Percentiles rank a stretch among this genome's conserved stretches.
These are phyloP conservation scores for Suhomyces sp. DNA, from an alignment of 805 yeast species.

Conservation along the genomic window DNA sequence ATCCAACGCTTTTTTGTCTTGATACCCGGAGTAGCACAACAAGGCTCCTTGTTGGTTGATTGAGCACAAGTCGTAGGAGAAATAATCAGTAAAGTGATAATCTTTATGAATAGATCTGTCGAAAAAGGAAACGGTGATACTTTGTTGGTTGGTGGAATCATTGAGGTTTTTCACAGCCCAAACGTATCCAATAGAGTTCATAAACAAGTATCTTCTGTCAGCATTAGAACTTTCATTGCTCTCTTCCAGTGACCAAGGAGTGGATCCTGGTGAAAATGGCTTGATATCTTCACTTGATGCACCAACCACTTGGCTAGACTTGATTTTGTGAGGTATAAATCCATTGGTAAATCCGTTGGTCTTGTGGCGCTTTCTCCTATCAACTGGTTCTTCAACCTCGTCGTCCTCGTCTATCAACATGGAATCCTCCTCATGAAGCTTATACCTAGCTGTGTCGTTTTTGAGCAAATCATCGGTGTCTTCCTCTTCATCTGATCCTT, in stretches of 20 bases:
- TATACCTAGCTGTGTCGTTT: slow-evolving; percentile 15
- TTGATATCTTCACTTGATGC: slow-evolving; percentile 26
- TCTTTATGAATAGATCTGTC: slow-evolving; percentile 74
- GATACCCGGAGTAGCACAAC: slow-evolving; percentile 44
- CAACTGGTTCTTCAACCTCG: slow-evolving; percentile 11
- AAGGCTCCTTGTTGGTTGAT: slow-evolving; percentile 65
- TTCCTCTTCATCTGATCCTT: slow-evolving; percentile 14
- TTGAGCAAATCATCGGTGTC: slow-evolving; percentile 17
- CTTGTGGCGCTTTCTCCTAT: slow-evolving; percentile 24
- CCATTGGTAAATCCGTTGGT: slow-evolving; percentile 9
- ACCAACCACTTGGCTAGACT: slow-evolving; percentile 30
- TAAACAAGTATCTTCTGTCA: slow-evolving; percentile 72
- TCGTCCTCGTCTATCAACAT: slow-evolving; percentile 36
- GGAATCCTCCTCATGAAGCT: slow-evolving; percentile 31
- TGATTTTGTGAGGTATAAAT: not conserved
- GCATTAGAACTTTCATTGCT: slow-evolving; percentile 20
- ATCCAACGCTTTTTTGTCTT: slow-evolving; percentile 16
- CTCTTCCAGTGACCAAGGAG: slow-evolving; percentile 58
- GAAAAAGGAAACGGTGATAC: slow-evolving; percentile 84
- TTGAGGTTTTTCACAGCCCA: slow-evolving; percentile 58
- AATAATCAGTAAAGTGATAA: slow-evolving; percentile 78
- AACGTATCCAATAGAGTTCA: slow-evolving; percentile 77
- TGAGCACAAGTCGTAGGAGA: slow-evolving; percentile 70
- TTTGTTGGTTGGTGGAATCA: slow-evolving; percentile 38
- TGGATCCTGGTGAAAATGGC: slow-evolving; percentile 84